Percentiles rank a stretch among this genome's conserved stretches.
Evolutionary conservation across 2,329 filamentous ascomycete species (phyloP).

Genomic region (Talaromyces rugulosus): DNA sequence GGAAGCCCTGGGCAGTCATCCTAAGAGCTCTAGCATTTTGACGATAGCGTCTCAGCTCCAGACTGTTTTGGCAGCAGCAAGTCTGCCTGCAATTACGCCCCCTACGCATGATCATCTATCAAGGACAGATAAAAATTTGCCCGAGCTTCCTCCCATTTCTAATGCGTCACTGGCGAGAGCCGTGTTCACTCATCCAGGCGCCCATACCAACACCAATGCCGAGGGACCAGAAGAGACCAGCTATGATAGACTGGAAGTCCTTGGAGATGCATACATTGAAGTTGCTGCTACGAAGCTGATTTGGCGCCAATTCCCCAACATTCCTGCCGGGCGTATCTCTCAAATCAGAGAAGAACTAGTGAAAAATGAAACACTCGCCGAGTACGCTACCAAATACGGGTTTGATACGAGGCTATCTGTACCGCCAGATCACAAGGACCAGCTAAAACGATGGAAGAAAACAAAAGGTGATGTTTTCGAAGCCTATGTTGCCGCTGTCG

Average conservation of each 20-base stretch:
- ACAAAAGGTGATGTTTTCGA: constrained; percentile 85
- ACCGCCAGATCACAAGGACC: constrained; percentile 42
- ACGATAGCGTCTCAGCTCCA: constrained; percentile 6
- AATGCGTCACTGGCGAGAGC: constrained; percentile 58
- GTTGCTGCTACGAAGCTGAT: constrained; percentile 72
- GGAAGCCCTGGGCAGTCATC: constrained; percentile 3
- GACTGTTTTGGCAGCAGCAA: constrained; percentile 1
- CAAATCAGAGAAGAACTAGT: constrained; percentile 75
- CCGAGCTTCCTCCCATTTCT: constrained; percentile 54
- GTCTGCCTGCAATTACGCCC: constrained; percentile 9
- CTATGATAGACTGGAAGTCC: constrained; percentile 83
- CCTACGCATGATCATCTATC: neutral
- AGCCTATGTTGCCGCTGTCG: constrained; percentile 76
- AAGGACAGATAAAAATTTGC: constrained; percentile 12
- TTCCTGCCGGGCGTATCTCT: constrained; percentile 65
- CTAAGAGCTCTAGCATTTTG: constrained; percentile 8
- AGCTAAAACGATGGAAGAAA: constrained; percentile 61
- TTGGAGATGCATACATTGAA: constrained; percentile 84
- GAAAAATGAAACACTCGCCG: constrained; percentile 71
- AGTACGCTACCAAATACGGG: constrained; percentile 66
- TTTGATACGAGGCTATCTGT: constrained; percentile 58
- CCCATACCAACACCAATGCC: constrained; percentile 22
- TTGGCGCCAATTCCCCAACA: constrained; percentile 63
- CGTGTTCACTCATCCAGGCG: constrained; percentile 64
- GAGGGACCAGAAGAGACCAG: constrained; percentile 38